Base-by-base conservation (phyloP, 2,329 filamentous ascomycete species). In the Chrysoporthe austroafricana region DNA sequence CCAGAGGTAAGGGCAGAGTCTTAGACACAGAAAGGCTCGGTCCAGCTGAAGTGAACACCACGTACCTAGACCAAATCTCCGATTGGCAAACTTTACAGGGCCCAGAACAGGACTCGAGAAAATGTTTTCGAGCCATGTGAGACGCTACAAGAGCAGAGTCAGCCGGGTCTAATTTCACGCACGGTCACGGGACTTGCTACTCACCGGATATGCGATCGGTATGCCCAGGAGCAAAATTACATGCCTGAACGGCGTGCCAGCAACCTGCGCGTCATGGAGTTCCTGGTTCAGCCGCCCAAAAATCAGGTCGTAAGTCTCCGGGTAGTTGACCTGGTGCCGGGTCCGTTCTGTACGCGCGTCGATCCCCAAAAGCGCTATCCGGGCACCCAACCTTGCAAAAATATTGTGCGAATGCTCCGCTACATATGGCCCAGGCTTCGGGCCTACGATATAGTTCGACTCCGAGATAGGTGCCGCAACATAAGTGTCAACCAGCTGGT, bases 121-220 rank as follows among this genome's bases (percentile, higher is more conserved):
- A 67, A 97, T 91, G 75, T 97, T 97, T 77, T 98, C 95, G 4
- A 97, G 85, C 95, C 95, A 97, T n/a, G 94, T 96, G 64, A 97
- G 84, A 73, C 95, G 93, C 85, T 89, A 71, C 7, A 48, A 3
- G 57, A 5, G 18, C n/a, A 70, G 50, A 72, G 63, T 65, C 43
- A 68, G 65, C 48, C n/a, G n/a, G 36, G 54, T 32, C n/a, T 18
- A 2, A 39, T 9, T 5, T 7, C 44, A 65, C 74, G 50, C 5
- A 32, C 1, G 84, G 84, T 71, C 86, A 84, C 1, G 82, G 82
- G 6, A 61, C 21, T 63, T 26, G 7, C 7, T 32, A 75, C 85
- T 76, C 80, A 90, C 87, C 70, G 92, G 92, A 76, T 95, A 96
- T 1, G 92, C 92, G 75, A 96, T 91, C 2, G 92, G 92, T 63